Percentiles rank a stretch among this genome's conserved stretches.
Evolutionary conservation across 495 filamentous ascomycete genomes (phyloP).

Genomic region (Daldinia loculata): DNA sequence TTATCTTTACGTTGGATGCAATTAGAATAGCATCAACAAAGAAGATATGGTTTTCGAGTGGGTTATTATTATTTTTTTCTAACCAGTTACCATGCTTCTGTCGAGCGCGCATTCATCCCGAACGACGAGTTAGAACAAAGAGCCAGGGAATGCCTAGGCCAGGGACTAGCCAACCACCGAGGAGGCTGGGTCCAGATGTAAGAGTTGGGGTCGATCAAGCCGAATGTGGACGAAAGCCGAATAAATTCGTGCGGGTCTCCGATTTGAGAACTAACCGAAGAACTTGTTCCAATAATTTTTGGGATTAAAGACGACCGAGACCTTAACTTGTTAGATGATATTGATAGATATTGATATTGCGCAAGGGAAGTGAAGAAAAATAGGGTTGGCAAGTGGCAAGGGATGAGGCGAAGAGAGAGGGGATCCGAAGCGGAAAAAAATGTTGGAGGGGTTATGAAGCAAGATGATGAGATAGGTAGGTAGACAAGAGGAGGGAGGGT

Average conservation of each 20-base stretch:
- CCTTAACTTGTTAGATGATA: slow-evolving; percentile 15
- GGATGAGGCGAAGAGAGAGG: slow-evolving; percentile 25
- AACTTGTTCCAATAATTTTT: slow-evolving; percentile 15
- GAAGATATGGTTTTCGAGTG: slow-evolving; percentile 19
- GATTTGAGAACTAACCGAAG: slow-evolving; percentile 26
- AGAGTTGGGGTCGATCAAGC: slow-evolving; percentile 47
- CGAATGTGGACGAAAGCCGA: slow-evolving; percentile 35
- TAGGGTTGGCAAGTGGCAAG: slow-evolving; percentile 21
- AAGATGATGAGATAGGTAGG: slow-evolving; percentile 44
- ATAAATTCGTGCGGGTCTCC: slow-evolving; percentile 36
- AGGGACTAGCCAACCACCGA: slow-evolving; percentile 47
- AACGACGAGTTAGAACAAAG: slow-evolving; percentile 45
- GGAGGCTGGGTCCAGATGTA: slow-evolving; percentile 42
- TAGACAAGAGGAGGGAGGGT: slow-evolving; percentile 34
- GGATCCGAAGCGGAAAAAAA: slow-evolving; percentile 17
- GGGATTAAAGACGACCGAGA: slow-evolving; percentile 8
- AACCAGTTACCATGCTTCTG: slow-evolving; percentile 42
- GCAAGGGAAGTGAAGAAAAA: slow-evolving; percentile 11
- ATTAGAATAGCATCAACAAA: slow-evolving; percentile 29
- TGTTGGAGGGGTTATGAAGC: slow-evolving; percentile 43
- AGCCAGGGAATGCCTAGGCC: slow-evolving; percentile 41
- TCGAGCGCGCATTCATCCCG: slow-evolving; percentile 42
- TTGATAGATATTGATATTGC: slow-evolving; percentile 18
- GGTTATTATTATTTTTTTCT: slow-evolving; percentile 9
- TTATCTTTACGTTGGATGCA: slow-evolving; percentile 17